phyloP scores from a whole-genome alignment of 2,329 filamentous ascomycete species.

The Talaromyces sp. region DNA sequence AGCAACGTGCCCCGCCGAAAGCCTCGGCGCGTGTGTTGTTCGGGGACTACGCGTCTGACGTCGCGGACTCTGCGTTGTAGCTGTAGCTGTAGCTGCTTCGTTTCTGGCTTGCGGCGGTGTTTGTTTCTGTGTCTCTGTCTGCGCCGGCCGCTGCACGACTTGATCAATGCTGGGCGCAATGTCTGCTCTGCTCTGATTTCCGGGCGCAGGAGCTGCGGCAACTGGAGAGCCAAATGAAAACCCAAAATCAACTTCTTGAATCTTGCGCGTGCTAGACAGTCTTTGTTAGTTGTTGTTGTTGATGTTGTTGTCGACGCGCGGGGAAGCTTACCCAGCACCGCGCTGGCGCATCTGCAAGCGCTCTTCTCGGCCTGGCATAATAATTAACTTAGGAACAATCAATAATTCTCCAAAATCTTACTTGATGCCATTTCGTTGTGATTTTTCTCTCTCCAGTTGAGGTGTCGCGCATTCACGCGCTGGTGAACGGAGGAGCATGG shows the following conservation, averaged over 20 bases:
- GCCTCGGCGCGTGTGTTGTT: neutral
- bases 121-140: constrained; percentile 9
- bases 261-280: constrained; percentile 39
- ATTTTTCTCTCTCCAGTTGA: constrained; percentile 18
- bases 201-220: constrained; percentile 21
- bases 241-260: constrained; percentile 46
- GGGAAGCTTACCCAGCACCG: constrained; percentile 48
- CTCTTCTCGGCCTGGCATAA: constrained; percentile 45
- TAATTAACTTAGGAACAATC: neutral
- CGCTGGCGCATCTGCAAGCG: constrained; percentile 53
- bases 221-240: constrained; percentile 41
- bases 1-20: neutral
- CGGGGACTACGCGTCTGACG: neutral
- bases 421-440: constrained; percentile 29
- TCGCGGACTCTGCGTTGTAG: constrained; percentile 11
- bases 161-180: constrained; percentile 15
- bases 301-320: constrained; percentile 15
- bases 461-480: constrained; percentile 22
- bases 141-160: constrained; percentile 12
- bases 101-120: constrained; percentile 9
- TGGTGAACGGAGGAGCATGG: neutral
- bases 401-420: constrained; percentile 17
- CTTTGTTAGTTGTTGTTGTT: constrained; percentile 16
- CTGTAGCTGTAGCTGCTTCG: constrained; percentile 10
- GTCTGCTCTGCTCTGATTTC: constrained; percentile 16